Conservation (phyloP, 2,329 filamentous ascomycete genomes). For the Lachnellula cervina region DNA sequence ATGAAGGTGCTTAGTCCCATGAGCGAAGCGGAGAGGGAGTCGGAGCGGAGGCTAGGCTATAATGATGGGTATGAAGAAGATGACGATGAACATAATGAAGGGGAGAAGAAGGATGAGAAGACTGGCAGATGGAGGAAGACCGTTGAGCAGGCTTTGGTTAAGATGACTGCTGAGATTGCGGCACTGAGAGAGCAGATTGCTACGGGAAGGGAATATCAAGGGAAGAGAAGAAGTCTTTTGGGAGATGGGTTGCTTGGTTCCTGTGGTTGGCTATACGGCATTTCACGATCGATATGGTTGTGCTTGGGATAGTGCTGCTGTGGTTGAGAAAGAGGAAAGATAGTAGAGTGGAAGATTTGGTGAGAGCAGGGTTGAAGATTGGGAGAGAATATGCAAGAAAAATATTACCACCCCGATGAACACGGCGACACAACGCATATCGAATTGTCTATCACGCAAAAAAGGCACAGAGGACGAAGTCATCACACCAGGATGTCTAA, state of each 20-base stretch:
- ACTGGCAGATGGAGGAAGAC: slow-evolving; percentile 68
- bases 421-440: neutral
- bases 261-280: slow-evolving; percentile 69
- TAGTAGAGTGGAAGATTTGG: slow-evolving; percentile 66
- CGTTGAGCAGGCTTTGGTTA: slow-evolving; percentile 80
- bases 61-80: slow-evolving; percentile 40
- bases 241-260: slow-evolving; percentile 67
- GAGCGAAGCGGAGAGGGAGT: slow-evolving; percentile 61
- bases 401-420: slow-evolving; percentile 47
- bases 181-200: slow-evolving; percentile 89
- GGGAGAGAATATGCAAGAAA: slow-evolving; percentile 55
- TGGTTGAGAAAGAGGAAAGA: slow-evolving; percentile 72
- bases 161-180: slow-evolving; percentile 87
- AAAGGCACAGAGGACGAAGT: neutral
- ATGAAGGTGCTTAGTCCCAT: slow-evolving; percentile 77
- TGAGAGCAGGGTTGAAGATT: slow-evolving; percentile 57
- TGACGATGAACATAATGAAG: slow-evolving; percentile 37
- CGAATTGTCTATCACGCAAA: neutral
- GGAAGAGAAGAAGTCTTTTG: slow-evolving; percentile 58
- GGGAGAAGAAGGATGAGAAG: slow-evolving; percentile 36
- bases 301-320: slow-evolving; percentile 61
- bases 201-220: slow-evolving; percentile 65
- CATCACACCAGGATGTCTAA: neutral
- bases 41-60: slow-evolving; percentile 36
- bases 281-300: slow-evolving; percentile 63